phyloP scores from a whole-genome alignment of 768 basidiomycete species.

The Rubroboletus pulcherrimus region DNA sequence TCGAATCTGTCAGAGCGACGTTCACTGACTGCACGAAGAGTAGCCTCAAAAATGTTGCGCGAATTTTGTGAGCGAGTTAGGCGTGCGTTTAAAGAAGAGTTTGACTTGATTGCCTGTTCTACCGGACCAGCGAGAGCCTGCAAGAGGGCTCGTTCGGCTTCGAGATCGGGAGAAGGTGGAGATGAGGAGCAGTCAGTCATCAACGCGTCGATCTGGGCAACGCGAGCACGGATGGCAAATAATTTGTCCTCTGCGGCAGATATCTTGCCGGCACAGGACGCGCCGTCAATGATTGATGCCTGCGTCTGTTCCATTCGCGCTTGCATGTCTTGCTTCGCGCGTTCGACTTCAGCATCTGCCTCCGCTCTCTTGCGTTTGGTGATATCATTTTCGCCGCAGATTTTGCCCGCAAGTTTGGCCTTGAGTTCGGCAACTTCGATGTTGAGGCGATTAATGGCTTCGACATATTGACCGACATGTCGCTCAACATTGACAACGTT shows the following conservation, averaged over 20 bases:
- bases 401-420: conserved; percentile 74
- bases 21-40: conserved; percentile 78
- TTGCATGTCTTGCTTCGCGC: conserved; percentile 69
- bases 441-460: conserved; percentile 88
- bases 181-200: conserved; percentile 32
- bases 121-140: conserved; percentile 65
- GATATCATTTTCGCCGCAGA: conserved; percentile 57
- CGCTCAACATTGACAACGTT: conserved; percentile 95
- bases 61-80: conserved; percentile 72
- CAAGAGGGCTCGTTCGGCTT: conserved; percentile 69
- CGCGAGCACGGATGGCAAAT: conserved; percentile 55
- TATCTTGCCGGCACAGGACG: conserved; percentile 66
- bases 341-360: conserved; percentile 67
- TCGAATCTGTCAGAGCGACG: conserved; percentile 76
- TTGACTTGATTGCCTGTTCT: conserved; percentile 58
- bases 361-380: conserved; percentile 66
- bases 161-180: conserved; percentile 52
- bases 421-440: conserved; percentile 82
- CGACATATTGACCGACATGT: conserved; percentile 93
- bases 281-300: conserved; percentile 70
- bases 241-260: conserved; percentile 67
- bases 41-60: conserved; percentile 79
- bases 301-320: conserved; percentile 68
- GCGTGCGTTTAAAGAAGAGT: conserved; percentile 55
- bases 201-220: conserved; percentile 52